Evolutionary conservation across 768 basidiomycete genomes (phyloP).

Genomic region (Xerocomus potaroensis): DNA sequence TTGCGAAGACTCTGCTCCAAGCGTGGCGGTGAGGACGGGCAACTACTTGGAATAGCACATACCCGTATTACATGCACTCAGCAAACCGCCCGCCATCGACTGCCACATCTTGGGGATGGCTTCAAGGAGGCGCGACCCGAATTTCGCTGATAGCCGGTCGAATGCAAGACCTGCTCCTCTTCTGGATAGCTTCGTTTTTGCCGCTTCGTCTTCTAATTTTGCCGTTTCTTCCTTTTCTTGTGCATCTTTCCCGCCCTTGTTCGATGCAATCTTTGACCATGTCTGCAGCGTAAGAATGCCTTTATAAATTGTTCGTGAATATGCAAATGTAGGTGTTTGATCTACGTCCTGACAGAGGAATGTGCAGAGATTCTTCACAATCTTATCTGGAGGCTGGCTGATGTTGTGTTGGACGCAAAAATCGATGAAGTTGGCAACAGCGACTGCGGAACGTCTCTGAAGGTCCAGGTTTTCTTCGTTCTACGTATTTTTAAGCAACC

Average conservation of each 20-base stretch:
- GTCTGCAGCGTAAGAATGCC: conserved; percentile 77
- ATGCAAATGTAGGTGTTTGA: conserved; percentile 85
- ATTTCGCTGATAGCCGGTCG: conserved; percentile 66
- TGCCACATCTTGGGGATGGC: conserved; percentile 95
- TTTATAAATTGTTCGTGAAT: conserved; percentile 51
- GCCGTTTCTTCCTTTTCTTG: conserved; percentile 39
- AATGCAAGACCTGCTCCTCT: conserved; percentile 87
- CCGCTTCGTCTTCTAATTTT: conserved; percentile 49
- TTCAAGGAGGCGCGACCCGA: conserved; percentile 68
- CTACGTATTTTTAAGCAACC: conserved; percentile 35
- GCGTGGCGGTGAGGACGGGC: background rate
- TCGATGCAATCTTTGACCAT: conserved; percentile 34
- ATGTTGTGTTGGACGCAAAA: conserved; percentile 74
- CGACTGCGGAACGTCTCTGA: conserved; percentile 81
- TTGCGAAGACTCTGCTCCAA: conserved; percentile 44
- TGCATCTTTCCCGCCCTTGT: conserved; percentile 36
- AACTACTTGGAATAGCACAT: conserved; percentile 23
- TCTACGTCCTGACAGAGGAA: conserved; percentile 92
- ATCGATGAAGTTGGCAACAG: conserved; percentile 84
- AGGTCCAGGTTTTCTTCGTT: conserved; percentile 86
- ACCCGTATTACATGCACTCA: conserved; percentile 68
- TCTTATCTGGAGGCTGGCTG: conserved; percentile 87
- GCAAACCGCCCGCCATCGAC: conserved; percentile 77
- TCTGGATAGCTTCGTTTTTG: conserved; percentile 67
- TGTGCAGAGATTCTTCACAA: conserved; percentile 94